phyloP scores from a whole-genome alignment of 192 early-diverging fungal genomes.

The Spinellus fusiger region DNA sequence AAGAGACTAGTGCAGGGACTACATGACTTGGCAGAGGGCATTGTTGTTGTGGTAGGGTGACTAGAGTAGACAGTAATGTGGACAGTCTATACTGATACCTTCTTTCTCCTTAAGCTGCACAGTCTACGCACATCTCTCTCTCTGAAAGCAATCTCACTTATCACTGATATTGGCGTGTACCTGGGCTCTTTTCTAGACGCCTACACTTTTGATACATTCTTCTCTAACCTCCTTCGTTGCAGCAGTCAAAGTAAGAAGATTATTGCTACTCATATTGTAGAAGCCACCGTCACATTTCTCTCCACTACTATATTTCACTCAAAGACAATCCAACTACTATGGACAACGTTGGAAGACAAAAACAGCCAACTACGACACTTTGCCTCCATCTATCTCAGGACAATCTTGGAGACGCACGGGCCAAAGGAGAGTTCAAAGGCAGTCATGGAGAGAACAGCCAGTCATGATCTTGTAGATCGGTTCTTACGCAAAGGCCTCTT shows the following conservation, averaged over 20 bases:
- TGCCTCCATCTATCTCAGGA: constrained; percentile 16
- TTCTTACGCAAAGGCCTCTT: constrained; percentile 28
- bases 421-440: background rate
- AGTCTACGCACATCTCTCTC: constrained; percentile 36
- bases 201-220: constrained; percentile 27
- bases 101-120: constrained; percentile 13
- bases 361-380: constrained; percentile 25
- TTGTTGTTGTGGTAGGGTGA: constrained; percentile 19
- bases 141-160: constrained; percentile 12
- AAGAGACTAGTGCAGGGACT: constrained; percentile 5
- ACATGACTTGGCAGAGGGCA: constrained; percentile 6
- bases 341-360: constrained; percentile 25
- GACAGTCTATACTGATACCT: too few species aligned
- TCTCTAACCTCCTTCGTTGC: constrained; percentile 23
- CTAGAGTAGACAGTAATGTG: background rate
- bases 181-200: constrained; percentile 23
- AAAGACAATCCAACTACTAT: constrained; percentile 21
- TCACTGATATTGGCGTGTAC: constrained; percentile 19
- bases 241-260: constrained; percentile 25
- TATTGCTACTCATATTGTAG: constrained; percentile 7
- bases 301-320: constrained; percentile 24
- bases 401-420: constrained; percentile 25
- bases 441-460: constrained; percentile 22
- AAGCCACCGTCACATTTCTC: constrained; percentile 20
- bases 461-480: constrained; percentile 12